Base-by-base conservation (phyloP, 495 filamentous ascomycete species). In the Lasiosphaeris hirsuta region DNA sequence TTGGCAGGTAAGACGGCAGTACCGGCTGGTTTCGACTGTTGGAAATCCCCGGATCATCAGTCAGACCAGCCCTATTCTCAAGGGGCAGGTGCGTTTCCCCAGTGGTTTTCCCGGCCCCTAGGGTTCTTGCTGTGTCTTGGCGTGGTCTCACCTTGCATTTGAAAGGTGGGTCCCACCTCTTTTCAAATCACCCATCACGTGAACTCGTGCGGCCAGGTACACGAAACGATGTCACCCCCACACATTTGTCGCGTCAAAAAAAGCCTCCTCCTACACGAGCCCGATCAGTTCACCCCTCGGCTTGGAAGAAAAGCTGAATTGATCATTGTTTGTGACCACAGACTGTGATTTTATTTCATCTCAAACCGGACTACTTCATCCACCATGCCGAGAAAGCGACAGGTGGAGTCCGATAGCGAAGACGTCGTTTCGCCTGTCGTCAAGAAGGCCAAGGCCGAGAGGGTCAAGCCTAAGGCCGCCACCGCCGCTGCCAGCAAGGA, bases 381-480 rank as follows among this genome's bases (percentile, higher is more conserved):
- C 54, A 64, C 39, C 58, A 75, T 74, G 72, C 54, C 54, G 13
- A 65, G 62, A 18, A 75, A 72, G 54, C 60, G 74, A 4, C 65
- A 53, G 1, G 44, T 59, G 10, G 60, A 69, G 3, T 47, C 69
- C 50, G 63, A 72, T 15, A 57, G 35, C 11, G 67, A 67, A 41
- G 65, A 66, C 43, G 53, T 35, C 17, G 63, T 65, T 39, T 62
- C 68, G 15, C 70, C 72, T n/a, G 59, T 65, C 1, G 63, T 63
- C 47, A 74, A 76, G 57, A 76, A 74, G 63, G 66, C 67, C 17
- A 78, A 78, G 60, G 65, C 54, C 36, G 69, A 68, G 63, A 65
- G 63, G 51, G 48, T 61, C 23, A 61, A 61, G 55, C 44, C 49
- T 10, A 43, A 47, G n/a, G 48, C 13, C 8, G 2, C 50, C 55